Conservation (phyloP, 2,329 filamentous ascomycete species). For the Epichloe baconii region DNA sequence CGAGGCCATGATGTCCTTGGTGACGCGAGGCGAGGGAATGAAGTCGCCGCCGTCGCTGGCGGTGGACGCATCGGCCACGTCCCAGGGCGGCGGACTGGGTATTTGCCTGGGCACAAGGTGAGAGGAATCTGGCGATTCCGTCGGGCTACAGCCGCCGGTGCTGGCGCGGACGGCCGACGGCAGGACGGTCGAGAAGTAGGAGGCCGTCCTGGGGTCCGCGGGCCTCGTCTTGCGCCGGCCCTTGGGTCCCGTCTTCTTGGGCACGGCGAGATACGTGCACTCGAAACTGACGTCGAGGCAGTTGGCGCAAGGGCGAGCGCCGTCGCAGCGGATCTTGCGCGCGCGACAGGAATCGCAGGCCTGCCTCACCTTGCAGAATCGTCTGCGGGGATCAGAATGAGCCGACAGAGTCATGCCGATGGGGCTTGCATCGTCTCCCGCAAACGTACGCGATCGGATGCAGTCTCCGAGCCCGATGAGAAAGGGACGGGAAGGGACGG, state of each 20-base stretch:
- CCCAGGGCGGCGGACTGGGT: background rate
- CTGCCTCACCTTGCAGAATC: slow-evolving; percentile 13
- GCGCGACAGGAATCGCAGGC: slow-evolving; percentile 19
- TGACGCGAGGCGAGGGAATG: background rate
- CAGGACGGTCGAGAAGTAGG: slow-evolving; percentile 2
- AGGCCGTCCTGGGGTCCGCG: background rate
- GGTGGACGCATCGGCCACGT: slow-evolving; percentile 3
- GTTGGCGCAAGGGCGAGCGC: slow-evolving; percentile 14
- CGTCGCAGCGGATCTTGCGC: slow-evolving; percentile 18
- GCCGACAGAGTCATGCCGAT: slow-evolving; percentile 1
- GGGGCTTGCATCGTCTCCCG: slow-evolving; percentile 1
- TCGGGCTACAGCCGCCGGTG: background rate
- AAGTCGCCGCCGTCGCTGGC: slow-evolving; percentile 3
- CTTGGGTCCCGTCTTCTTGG: slow-evolving; percentile 19
- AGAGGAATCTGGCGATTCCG: background rate
- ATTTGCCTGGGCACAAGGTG: background rate
- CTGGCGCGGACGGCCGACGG: slow-evolving; percentile 1
- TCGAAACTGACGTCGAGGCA: slow-evolving; percentile 8
- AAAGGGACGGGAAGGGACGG: background rate
- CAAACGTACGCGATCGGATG: background rate
- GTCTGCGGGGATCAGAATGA: slow-evolving; percentile 1
- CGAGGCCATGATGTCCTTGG: slow-evolving; percentile 9
- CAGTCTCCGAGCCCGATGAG: no score
- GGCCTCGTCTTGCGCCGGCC: slow-evolving; percentile 7
- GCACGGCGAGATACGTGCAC: slow-evolving; percentile 19